Evolutionary conservation across 768 basidiomycete genomes (phyloP).

Genomic region (Coprinopsis sp.): DNA sequence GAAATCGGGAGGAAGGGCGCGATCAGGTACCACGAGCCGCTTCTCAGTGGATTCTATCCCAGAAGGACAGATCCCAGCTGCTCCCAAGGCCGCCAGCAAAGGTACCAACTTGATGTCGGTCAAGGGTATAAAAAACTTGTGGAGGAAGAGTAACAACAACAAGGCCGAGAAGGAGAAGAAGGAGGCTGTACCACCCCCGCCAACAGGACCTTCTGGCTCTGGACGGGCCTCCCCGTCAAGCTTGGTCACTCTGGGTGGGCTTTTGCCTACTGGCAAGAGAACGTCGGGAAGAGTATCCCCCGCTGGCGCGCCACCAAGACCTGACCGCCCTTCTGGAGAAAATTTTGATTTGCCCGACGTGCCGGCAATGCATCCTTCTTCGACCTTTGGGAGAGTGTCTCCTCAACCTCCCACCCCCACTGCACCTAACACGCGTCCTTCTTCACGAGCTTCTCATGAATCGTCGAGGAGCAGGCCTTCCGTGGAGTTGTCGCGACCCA

Average conservation of each 20-base stretch:
- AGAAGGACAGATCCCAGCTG: conserved; percentile 24
- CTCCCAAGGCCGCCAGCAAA: conserved; percentile 32
- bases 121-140: conserved; percentile 68
- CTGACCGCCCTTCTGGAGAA: conserved; percentile 37
- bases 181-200: conserved; percentile 41
- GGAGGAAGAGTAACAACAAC: conserved; percentile 69
- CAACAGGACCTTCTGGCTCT: conserved; percentile 24
- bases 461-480: conserved; percentile 1
- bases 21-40: conserved; percentile 46
- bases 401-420: conserved; percentile 14
- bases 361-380: conserved; percentile 11
- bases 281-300: conserved; percentile 27
- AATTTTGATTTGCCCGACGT: conserved; percentile 32
- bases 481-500: no score
- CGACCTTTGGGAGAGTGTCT: conserved; percentile 23
- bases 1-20: conserved; percentile 15
- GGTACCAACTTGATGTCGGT: conserved; percentile 64
- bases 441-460: background rate
- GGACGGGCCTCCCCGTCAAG: no score
- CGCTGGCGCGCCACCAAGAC: conserved; percentile 32
- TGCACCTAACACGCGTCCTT: background rate
- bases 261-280: conserved; percentile 8
- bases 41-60: conserved; percentile 74
- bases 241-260: no score
- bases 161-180: conserved; percentile 25